phyloP scores from a whole-genome alignment of 116 monocot species.

The Dioscorea cayenensis region DNA sequence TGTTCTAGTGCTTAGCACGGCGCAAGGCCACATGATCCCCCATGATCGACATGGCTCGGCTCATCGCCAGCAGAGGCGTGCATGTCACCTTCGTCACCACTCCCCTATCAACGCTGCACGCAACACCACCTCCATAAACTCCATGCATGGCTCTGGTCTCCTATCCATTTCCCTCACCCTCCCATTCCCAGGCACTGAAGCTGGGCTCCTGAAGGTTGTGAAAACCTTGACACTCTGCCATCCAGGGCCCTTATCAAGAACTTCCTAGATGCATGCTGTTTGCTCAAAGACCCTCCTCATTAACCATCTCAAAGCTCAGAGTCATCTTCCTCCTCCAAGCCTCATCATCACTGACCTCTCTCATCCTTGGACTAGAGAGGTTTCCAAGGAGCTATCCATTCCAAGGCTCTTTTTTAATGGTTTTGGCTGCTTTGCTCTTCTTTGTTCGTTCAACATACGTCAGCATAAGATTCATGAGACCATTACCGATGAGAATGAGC shows the following conservation, averaged over 20 bases:
- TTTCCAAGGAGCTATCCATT: conserved; percentile 11
- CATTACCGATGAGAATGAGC: neutral
- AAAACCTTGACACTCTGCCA: conserved; percentile 8
- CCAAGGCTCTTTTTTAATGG: conserved; percentile 36
- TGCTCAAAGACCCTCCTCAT: conserved; percentile 35
- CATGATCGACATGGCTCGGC: conserved; percentile 42
- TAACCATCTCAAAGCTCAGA: conserved; percentile 7
- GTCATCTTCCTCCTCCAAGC: conserved; percentile 20
- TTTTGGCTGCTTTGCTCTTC: conserved; percentile 13
- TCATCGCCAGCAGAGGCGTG: conserved; percentile 30
- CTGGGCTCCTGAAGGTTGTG: conserved; percentile 18
- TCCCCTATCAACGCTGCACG: conserved; percentile 11
- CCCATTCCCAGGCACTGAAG: conserved; percentile 27
- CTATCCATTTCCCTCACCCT: conserved; percentile 7
- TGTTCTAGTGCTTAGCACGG: conserved; percentile 3
- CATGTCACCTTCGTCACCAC: conserved; percentile 38
- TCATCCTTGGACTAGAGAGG: conserved; percentile 25
- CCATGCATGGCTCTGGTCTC: neutral
- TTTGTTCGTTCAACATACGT: conserved; percentile 1
- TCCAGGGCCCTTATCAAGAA: neutral
- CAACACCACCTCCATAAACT: conserved; percentile 8
- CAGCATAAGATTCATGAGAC: neutral
- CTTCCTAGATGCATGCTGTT: conserved; percentile 5
- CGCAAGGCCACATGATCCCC: conserved; percentile 37
- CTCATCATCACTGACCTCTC: conserved; percentile 38